Conservation (phyloP, 352 stramenopile species). For the Globisporangium recalcitrans region DNA sequence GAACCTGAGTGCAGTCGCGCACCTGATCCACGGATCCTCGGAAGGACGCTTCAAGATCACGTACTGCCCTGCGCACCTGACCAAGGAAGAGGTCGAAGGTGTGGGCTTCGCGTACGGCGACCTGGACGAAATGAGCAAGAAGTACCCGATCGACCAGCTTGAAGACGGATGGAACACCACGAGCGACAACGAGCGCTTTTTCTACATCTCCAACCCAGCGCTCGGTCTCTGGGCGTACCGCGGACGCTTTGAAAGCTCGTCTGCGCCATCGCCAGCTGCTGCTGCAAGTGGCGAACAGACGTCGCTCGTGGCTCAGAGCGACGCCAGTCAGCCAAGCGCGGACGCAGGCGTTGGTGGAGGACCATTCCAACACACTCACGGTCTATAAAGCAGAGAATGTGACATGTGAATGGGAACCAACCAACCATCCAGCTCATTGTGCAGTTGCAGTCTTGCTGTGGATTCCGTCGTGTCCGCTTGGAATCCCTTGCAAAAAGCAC, state of each 20-base stretch:
- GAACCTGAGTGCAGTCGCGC: slow-evolving; percentile 92
- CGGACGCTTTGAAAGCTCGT: slow-evolving; percentile 69
- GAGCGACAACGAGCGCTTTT: slow-evolving; percentile 84
- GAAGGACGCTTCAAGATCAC: slow-evolving; percentile 97
- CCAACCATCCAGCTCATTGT: not conserved
- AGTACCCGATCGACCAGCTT: slow-evolving; percentile 79
- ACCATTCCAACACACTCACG: slow-evolving; percentile 46
- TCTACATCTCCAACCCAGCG: slow-evolving; percentile 96
- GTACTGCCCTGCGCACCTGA: slow-evolving; percentile 91
- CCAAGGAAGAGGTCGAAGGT: slow-evolving; percentile 88
- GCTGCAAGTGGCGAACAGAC: slow-evolving; percentile 11
- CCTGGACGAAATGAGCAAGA: slow-evolving; percentile 76
- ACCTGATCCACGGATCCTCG: slow-evolving; percentile 96
- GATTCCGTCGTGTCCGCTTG: not conserved
- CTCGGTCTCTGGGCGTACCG: slow-evolving; percentile 94
- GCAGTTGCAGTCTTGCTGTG: not conserved
- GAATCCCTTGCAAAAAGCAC: not conserved
- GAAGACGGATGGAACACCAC: slow-evolving; percentile 93
- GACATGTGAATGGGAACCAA: not conserved
- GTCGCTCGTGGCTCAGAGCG: slow-evolving; percentile 28
- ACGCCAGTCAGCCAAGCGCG: slow-evolving; percentile 47
- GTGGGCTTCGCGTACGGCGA: slow-evolving; percentile 92
- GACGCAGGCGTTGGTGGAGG: slow-evolving; percentile 73
- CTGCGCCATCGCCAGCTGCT: slow-evolving; percentile 10
- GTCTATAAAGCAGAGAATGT: not conserved